Conservation (phyloP, 129 eudicot species). For the Calendula officinalis region DNA sequence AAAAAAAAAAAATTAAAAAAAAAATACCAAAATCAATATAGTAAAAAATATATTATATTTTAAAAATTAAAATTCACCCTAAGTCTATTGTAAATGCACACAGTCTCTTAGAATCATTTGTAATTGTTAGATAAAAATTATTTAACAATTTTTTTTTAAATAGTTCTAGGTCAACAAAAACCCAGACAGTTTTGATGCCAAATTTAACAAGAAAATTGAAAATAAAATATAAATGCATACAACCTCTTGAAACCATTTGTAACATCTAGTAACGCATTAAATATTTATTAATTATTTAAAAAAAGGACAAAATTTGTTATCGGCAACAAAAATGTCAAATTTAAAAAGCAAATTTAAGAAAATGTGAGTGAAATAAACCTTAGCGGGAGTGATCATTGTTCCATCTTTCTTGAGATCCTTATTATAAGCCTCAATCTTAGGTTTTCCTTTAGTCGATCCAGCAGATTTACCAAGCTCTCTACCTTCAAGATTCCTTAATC, state of each 20-base stretch:
- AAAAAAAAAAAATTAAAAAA: too few species aligned
- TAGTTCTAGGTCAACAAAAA: too few species aligned
- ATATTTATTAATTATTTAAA: not conserved
- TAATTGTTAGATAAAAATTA: too few species aligned
- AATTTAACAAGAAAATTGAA: too few species aligned
- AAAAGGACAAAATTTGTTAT: too few species aligned
- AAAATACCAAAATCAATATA: not conserved
- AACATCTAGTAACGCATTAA: too few species aligned
- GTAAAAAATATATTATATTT: not conserved
- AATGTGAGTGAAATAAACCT: conserved; percentile 37
- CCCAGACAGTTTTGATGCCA: too few species aligned
- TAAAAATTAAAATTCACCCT: too few species aligned
- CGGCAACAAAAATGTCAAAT: not conserved
- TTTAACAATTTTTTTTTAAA: too few species aligned
- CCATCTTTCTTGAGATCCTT: conserved; percentile 84
- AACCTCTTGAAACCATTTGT: too few species aligned
- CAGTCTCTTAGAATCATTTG: too few species aligned
- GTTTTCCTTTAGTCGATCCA: conserved; percentile 90
- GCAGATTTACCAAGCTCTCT: conserved; percentile 78
- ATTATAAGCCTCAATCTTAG: conserved; percentile 83
- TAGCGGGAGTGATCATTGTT: conserved; percentile 80
- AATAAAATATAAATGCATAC: not conserved
- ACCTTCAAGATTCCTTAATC: conserved; percentile 83
- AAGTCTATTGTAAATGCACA: too few species aligned
- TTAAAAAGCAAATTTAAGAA: not conserved